Conservation (phyloP, 805 yeast genomes). For the Barnettozyma populi region DNA sequence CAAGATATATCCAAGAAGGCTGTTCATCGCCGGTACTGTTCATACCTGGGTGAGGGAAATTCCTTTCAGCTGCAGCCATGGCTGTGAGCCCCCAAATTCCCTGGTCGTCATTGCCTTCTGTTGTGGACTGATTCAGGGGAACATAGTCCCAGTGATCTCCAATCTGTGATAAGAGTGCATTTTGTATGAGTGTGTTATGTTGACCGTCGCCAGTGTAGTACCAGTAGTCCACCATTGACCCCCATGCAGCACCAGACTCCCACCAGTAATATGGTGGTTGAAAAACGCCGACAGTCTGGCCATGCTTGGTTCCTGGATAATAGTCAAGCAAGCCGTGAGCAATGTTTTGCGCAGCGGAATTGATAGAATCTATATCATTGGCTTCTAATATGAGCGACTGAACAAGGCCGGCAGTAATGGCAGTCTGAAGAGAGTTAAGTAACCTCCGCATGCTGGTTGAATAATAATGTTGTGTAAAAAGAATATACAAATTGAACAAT, state of each 20-base stretch:
- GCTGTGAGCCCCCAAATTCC: constrained; percentile 95
- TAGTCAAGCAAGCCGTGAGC: constrained; percentile 77
- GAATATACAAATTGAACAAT: too few relatives aligned
- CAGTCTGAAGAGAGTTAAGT: background rate
- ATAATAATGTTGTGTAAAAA: too few relatives aligned
- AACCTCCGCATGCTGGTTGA: background rate
- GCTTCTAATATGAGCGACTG: background rate
- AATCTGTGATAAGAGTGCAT: constrained; percentile 66
- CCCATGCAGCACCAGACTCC: constrained; percentile 98
- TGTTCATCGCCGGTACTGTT: constrained; percentile 26
- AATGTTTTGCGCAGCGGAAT: constrained; percentile 52
- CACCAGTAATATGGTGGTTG: constrained; percentile 94
- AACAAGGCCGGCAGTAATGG: background rate
- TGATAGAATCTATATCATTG: constrained; percentile 18
- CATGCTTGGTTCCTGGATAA: constrained; percentile 61
- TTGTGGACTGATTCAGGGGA: constrained; percentile 81
- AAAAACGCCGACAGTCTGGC: constrained; percentile 86
- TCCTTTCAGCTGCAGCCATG: constrained; percentile 87
- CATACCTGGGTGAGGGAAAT: constrained; percentile 64
- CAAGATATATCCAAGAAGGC: constrained; percentile 77
- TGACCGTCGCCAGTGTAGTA: constrained; percentile 65
- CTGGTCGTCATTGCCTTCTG: constrained; percentile 98
- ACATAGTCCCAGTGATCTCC: constrained; percentile 74
- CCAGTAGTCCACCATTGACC: constrained; percentile 75
- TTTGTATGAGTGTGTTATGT: constrained; percentile 50